These are phyloP conservation scores for Sporothrix sp. DNA, from an alignment of 2,329 filamentous ascomycete species.

Conservation along the genomic window DNA sequence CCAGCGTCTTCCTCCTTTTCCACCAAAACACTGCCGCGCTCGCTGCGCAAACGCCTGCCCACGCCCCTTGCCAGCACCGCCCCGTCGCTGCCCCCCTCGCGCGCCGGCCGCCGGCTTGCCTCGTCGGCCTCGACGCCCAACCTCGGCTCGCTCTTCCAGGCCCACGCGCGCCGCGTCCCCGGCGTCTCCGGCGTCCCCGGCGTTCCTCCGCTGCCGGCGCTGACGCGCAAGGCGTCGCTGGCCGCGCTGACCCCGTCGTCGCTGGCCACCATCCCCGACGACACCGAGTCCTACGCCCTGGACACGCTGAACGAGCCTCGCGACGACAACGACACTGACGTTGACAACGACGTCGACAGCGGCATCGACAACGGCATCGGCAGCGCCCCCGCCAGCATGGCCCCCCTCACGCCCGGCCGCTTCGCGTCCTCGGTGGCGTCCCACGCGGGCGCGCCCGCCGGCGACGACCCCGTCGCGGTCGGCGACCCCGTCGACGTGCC, in stretches of 20 bases:
- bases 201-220: slow-evolving; percentile 24
- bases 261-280: slow-evolving; percentile 57
- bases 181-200: neutral
- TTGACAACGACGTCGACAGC: slow-evolving; percentile 29
- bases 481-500: slow-evolving; percentile 87
- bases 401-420: slow-evolving; percentile 43
- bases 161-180: slow-evolving; percentile 33
- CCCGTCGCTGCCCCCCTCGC: slow-evolving; percentile 1
- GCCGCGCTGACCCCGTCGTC: slow-evolving; percentile 57
- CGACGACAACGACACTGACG: slow-evolving; percentile 18
- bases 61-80: neutral
- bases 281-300: slow-evolving; percentile 52
- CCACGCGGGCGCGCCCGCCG: slow-evolving; percentile 21
- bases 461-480: slow-evolving; percentile 50
- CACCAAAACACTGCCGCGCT: slow-evolving; percentile 9
- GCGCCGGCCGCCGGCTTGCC: slow-evolving; percentile 25
- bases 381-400: slow-evolving; percentile 29
- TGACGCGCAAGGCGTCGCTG: slow-evolving; percentile 61
- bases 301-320: slow-evolving; percentile 38
- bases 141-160: slow-evolving; percentile 41
- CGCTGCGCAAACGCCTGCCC: slow-evolving; percentile 15
- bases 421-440: slow-evolving; percentile 19
- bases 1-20: slow-evolving; percentile 21
- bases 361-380: no score
- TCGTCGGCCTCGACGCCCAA: slow-evolving; percentile 42